These are phyloP conservation scores for Herpetomonas tarakana DNA, from an alignment of 208 protist species.

Conservation along the genomic window DNA sequence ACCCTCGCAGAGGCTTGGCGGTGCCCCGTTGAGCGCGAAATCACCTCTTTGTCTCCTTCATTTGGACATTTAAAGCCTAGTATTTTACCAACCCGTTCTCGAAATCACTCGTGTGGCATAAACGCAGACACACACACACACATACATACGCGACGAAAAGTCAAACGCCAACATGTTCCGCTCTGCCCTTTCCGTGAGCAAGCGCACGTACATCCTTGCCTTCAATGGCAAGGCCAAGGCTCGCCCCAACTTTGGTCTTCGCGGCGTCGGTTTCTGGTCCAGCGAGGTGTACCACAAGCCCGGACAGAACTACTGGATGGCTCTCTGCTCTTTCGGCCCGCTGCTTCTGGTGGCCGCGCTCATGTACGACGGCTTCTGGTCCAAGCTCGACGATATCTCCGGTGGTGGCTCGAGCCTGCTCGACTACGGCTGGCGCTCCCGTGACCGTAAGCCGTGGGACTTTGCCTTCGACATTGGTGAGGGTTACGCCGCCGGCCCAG, in stretches of 20 bases:
- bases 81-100: too few relatives aligned
- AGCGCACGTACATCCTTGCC: conserved; percentile 76
- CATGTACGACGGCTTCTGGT: conserved; percentile 81
- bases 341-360: conserved; percentile 69
- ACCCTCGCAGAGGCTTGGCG: too few relatives aligned
- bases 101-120: too few relatives aligned
- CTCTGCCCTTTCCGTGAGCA: conserved; percentile 54
- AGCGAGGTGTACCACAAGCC: conserved; percentile 82
- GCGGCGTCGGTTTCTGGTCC: conserved; percentile 75
- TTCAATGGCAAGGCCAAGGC: conserved; percentile 88
- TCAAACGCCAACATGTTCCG: conserved; percentile 61
- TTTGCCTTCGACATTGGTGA: conserved; percentile 89
- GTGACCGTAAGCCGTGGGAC: conserved; percentile 85
- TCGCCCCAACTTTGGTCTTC: conserved; percentile 84
- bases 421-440: conserved; percentile 73
- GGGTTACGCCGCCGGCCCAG: conserved; percentile 77
- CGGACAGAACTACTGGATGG: conserved; percentile 78
- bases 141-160: too few relatives aligned
- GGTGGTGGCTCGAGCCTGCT: conserved; percentile 71
- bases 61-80: too few relatives aligned
- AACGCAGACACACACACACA: too few relatives aligned
- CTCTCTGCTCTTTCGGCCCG: conserved; percentile 39
- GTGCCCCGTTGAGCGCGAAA: too few relatives aligned
- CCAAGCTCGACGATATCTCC: conserved; percentile 80
- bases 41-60: too few relatives aligned